Base-by-base conservation (phyloP, 768 basidiomycete species). In the Mycena metata region DNA sequence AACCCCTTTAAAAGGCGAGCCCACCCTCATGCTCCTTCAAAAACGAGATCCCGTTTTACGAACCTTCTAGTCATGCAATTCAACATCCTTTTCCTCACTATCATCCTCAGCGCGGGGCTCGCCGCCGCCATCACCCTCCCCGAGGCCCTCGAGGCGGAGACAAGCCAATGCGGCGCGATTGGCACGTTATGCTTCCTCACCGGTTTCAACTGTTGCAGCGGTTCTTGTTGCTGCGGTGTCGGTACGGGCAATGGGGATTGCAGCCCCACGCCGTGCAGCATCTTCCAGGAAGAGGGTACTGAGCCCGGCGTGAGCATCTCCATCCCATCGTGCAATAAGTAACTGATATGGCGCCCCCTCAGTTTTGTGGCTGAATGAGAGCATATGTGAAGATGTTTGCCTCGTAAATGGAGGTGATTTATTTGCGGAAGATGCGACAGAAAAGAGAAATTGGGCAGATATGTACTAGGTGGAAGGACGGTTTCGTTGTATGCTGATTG, bases 271-370 rank as follows among this genome's bases (percentile, higher is more conserved):
- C 19, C 52, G n/a, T 63, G 61, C 61, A 41, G 26, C 13, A 4
- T 21, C 41, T 23, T 3, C 11, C 55, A 42, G 23, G 41, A 57
- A 23, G 55, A 24, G 30, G 55, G 55, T 41, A 3, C 17, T 13
- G 21, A 9, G 26, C 26, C 33, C 5, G 50, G 50, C 50, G 50
- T 52, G 26, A 0, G 78, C 79, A 23, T 21, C 21, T 6, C 21
- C 17, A 23, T 47, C 6, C 46, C 21, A 21, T 4, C 24, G 19
- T 21, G 21, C 11, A 21, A 23, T 21, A 21, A 7, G 6, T 7
- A 47, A 47, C 6, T 47, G 21, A 23, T 23, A 21, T n/a, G n/a
- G n/a, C n/a, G n/a, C n/a, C n/a, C n/a, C n/a, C n/a, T n/a, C n/a
- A n/a, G n/a, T n/a, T n/a, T n/a, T n/a, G n/a, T n/a, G n/a, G n/a